Evolutionary conservation across 139 green algal species (phyloP).

Genomic region (Micractinium conductrix): DNA sequence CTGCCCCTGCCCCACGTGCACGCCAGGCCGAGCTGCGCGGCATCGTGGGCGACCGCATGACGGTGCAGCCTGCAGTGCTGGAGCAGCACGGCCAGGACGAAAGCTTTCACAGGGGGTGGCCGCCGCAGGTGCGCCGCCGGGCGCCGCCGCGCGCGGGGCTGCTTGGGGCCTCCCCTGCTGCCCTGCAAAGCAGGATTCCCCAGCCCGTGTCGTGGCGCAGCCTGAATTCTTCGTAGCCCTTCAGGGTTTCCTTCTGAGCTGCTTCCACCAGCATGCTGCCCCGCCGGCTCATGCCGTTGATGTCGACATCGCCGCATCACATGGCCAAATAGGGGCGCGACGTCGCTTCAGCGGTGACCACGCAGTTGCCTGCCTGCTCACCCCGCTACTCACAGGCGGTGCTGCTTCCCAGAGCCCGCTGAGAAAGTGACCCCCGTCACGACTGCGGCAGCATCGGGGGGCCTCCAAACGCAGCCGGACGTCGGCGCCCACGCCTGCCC

Average conservation of each 20-base stretch:
- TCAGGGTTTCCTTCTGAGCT: too few relatives aligned
- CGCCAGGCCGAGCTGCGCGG: conserved; percentile 6
- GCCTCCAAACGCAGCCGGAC: not conserved
- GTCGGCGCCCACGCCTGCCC: not conserved
- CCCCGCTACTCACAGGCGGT: not conserved
- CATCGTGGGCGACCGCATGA: conserved; percentile 17
- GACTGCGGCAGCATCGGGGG: too few relatives aligned
- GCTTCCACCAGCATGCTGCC: too few relatives aligned
- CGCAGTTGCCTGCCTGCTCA: not conserved
- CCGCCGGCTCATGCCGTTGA: too few relatives aligned
- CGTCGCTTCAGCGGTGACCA: too few relatives aligned
- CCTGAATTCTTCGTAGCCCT: not conserved
- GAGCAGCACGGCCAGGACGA: conserved; percentile 63
- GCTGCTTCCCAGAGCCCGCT: not conserved
- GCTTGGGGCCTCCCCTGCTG: not conserved
- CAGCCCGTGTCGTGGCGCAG: not conserved
- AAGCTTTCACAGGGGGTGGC: conserved; percentile 35
- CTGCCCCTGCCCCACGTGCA: not conserved
- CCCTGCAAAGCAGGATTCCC: not conserved
- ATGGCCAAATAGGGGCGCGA: too few relatives aligned
- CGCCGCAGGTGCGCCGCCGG: conserved; percentile 35
- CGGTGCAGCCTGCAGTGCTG: conserved; percentile 34
- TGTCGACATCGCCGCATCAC: too few relatives aligned
- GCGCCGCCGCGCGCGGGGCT: too few relatives aligned
- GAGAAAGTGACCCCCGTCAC: not conserved